These are phyloP conservation scores for Lyophyllum atratum DNA, from an alignment of 768 basidiomycete species.

Conservation along the genomic window DNA sequence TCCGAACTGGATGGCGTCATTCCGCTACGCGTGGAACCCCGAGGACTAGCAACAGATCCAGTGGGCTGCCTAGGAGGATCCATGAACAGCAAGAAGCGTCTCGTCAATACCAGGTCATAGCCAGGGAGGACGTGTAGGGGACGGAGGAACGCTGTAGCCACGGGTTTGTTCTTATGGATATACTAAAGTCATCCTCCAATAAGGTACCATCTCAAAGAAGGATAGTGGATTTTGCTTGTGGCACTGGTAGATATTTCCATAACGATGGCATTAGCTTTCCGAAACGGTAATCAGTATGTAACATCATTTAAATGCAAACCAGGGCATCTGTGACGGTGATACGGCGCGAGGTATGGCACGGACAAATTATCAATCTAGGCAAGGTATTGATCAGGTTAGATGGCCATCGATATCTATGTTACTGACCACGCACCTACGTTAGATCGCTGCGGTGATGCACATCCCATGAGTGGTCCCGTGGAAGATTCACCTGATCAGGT, in stretches of 20 bases:
- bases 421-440: background rate
- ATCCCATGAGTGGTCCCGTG: constrained; percentile 13
- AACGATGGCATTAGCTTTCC: constrained; percentile 34
- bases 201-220: constrained; percentile 41
- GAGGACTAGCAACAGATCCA: constrained; percentile 18
- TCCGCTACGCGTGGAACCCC: constrained; percentile 21
- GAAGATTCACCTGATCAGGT: constrained; percentile 11
- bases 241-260: constrained; percentile 41
- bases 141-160: constrained; percentile 11
- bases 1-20: constrained; percentile 23
- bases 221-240: constrained; percentile 23
- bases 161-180: constrained; percentile 35
- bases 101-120: constrained; percentile 7
- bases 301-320: constrained; percentile 14
- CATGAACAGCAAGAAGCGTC: constrained; percentile 7
- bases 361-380: constrained; percentile 15
- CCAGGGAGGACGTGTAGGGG: constrained; percentile 11
- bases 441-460: background rate
- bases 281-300: constrained; percentile 31
- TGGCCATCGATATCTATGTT: background rate
- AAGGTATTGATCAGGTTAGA: constrained; percentile 11
- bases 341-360: constrained; percentile 22
- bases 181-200: constrained; percentile 26
- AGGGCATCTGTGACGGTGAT: constrained; percentile 25
- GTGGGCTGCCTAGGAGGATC: constrained; percentile 12